phyloP scores from a whole-genome alignment of 2,329 filamentous ascomycete species.

The Grosmannia penicillata region DNA sequence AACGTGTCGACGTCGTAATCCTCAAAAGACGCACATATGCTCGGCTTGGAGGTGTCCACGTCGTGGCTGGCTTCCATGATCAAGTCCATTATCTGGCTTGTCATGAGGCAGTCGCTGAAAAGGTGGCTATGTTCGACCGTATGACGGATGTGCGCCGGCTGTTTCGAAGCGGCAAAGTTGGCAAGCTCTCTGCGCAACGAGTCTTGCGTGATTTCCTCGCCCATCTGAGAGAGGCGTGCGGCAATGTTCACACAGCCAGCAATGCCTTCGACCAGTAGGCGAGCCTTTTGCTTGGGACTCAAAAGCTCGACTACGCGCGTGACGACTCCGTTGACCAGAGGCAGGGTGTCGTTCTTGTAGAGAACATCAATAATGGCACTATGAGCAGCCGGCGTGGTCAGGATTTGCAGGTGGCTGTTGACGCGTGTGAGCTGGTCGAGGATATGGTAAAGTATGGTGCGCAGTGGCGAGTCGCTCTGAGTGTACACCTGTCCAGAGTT shows the following conservation, averaged over 20 bases:
- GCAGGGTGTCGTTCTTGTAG: conserved; percentile 18
- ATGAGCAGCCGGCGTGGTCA: conserved; percentile 11
- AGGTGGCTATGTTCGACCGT: conserved; percentile 17
- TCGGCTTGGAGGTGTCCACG: conserved; percentile 4
- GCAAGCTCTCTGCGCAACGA: conserved; percentile 16
- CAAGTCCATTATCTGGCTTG: conserved; percentile 17
- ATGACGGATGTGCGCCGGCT: conserved; percentile 16
- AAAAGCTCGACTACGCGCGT: conserved; percentile 15
- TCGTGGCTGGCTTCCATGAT: conserved; percentile 17
- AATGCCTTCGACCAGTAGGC: conserved; percentile 20
- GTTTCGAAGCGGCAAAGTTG: conserved; percentile 16
- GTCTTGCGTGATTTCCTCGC: conserved; percentile 9
- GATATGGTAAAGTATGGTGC: conserved; percentile 13
- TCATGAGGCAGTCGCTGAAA: conserved; percentile 19
- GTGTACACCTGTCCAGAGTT: conserved; percentile 15
- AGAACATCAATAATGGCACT: conserved; percentile 16
- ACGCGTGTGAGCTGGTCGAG: conserved; percentile 12
- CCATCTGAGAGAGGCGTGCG: conserved; percentile 11
- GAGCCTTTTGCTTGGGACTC: conserved; percentile 17
- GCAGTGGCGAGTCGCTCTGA: conserved; percentile 14
- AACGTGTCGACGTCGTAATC: conserved; percentile 14
- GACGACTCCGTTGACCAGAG: conserved; percentile 17
- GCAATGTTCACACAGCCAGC: conserved; percentile 19
- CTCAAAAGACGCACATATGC: conserved; percentile 10
- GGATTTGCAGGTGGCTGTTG: conserved; percentile 8